A percentile compares a stretch with the other conserved stretches of the same genome.
Evolutionary conservation across 2,329 filamentous ascomycete genomes (phyloP).

Genomic region (Hypoxylon sp.): DNA sequence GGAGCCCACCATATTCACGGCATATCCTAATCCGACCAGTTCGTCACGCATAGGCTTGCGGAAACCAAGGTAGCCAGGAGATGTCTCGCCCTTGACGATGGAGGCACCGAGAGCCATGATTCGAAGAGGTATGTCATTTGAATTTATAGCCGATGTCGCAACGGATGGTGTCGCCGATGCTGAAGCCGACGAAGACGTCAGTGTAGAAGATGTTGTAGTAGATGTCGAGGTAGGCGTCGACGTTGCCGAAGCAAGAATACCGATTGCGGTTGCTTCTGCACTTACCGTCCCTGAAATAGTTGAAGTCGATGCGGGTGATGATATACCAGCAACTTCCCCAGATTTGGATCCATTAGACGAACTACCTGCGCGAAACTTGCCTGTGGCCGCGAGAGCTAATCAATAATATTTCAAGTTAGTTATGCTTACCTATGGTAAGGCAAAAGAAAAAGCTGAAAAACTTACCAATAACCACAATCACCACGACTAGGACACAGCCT

Average conservation of each 20-base stretch:
- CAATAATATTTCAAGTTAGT: conserved; percentile 15
- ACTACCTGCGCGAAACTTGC: conserved; percentile 15
- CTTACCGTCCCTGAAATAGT: conserved; percentile 4
- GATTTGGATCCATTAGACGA: conserved; percentile 21
- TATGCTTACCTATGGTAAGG: neutral
- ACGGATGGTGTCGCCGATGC: conserved; percentile 14
- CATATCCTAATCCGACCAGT: conserved; percentile 38
- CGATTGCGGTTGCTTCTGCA: conserved; percentile 11
- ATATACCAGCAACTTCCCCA: conserved; percentile 1
- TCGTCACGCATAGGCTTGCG: conserved; percentile 44
- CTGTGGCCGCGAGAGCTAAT: conserved; percentile 32
- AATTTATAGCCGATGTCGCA: conserved; percentile 6
- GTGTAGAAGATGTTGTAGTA: conserved; percentile 4
- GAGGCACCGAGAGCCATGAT: conserved; percentile 47
- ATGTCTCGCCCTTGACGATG: conserved; percentile 44
- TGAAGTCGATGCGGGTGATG: conserved; percentile 9
- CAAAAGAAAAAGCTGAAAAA: conserved; percentile 3
- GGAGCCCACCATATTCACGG: conserved; percentile 46
- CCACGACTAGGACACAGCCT: conserved; percentile 19
- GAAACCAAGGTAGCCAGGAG: conserved; percentile 43
- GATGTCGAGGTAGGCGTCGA: neutral
- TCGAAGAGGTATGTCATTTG: conserved; percentile 51
- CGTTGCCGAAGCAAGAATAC: conserved; percentile 4
- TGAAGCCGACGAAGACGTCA: conserved; percentile 3
- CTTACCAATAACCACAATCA: conserved; percentile 35